phyloP scores from a whole-genome alignment of 306 rosid genomes.

The Alnus glutinosa region DNA sequence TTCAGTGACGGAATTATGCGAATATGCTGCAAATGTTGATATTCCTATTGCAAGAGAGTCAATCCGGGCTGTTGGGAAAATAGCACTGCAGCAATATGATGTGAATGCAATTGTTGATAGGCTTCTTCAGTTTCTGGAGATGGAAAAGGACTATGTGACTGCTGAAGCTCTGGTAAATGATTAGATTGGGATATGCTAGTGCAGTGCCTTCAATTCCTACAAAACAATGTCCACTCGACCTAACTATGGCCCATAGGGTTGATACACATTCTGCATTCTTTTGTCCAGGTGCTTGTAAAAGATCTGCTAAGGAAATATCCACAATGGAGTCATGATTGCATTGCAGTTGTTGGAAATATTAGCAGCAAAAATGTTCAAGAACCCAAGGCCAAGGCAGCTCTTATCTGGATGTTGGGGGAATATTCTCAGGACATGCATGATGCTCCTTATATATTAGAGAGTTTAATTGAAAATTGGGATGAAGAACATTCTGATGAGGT shows the following conservation, averaged over 20 bases:
- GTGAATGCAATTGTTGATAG: constrained; percentile 98
- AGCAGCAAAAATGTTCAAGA: constrained; percentile 98
- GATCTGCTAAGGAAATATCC: constrained; percentile 96
- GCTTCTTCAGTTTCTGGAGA: constrained; percentile 98
- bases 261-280: constrained; percentile 35
- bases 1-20: constrained; percentile 98
- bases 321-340: constrained; percentile 99
- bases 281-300: constrained; percentile 89
- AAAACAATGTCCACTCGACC: constrained; percentile 16
- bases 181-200: constrained; percentile 23
- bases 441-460: constrained; percentile 89
- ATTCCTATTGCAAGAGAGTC: constrained; percentile 99
- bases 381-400: constrained; percentile 98
- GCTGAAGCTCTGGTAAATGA: constrained; percentile 93
- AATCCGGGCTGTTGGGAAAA: constrained; percentile 97
- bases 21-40: constrained; percentile 99
- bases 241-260: constrained; percentile 18
- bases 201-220: constrained; percentile 20
- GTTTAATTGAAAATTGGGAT: constrained; percentile 90
- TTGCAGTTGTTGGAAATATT: constrained; percentile 97
- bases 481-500: constrained; percentile 98
- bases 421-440: constrained; percentile 97
- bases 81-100: constrained; percentile 98
- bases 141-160: constrained; percentile 99
- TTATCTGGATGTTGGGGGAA: constrained; percentile 99